Conservation (phyloP, 2,329 filamentous ascomycete genomes). For the Esteya vermicola region DNA sequence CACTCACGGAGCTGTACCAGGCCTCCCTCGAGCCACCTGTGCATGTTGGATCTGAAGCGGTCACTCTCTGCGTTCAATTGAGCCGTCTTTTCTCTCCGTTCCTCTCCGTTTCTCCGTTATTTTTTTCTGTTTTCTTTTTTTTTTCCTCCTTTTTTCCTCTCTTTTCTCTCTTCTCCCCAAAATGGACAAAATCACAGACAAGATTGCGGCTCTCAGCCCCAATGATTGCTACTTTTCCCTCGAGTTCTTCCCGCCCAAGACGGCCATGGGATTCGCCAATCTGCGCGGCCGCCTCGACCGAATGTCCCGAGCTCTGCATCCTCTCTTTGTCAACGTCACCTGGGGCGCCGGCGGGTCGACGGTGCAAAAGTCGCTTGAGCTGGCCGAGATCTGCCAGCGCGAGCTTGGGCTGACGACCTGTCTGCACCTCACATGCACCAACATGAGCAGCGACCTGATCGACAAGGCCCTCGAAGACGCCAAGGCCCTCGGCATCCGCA, state of each 20-base stretch:
- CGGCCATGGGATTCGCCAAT: conserved; percentile 67
- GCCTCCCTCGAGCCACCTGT: too few relatives aligned
- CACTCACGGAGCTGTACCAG: too few relatives aligned
- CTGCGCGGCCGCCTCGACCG: conserved; percentile 84
- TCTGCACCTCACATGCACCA: conserved; percentile 91
- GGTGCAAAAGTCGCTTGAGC: conserved; percentile 75
- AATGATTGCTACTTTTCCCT: conserved; percentile 83
- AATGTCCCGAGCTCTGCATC: conserved; percentile 82
- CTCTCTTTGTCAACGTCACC: conserved; percentile 91
- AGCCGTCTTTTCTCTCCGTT: too few relatives aligned
- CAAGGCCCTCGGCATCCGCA: conserved; percentile 78
- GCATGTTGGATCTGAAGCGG: too few relatives aligned
- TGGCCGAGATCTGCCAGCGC: conserved; percentile 89
- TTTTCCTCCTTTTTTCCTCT: background rate
- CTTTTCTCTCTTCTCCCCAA: background rate
- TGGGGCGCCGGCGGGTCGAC: conserved; percentile 96
- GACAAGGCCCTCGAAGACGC: conserved; percentile 85
- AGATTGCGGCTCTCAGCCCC: conserved; percentile 78
- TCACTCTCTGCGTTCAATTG: too few relatives aligned
- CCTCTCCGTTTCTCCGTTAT: too few relatives aligned
- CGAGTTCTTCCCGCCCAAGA: conserved; percentile 99
- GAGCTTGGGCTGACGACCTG: conserved; percentile 89
- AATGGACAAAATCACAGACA: conserved; percentile 87
- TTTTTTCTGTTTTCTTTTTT: too few relatives aligned
- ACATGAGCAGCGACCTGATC: conserved; percentile 78